Conservation (phyloP, 2,329 filamentous ascomycete species). For the Didymosphaeria variabile region DNA sequence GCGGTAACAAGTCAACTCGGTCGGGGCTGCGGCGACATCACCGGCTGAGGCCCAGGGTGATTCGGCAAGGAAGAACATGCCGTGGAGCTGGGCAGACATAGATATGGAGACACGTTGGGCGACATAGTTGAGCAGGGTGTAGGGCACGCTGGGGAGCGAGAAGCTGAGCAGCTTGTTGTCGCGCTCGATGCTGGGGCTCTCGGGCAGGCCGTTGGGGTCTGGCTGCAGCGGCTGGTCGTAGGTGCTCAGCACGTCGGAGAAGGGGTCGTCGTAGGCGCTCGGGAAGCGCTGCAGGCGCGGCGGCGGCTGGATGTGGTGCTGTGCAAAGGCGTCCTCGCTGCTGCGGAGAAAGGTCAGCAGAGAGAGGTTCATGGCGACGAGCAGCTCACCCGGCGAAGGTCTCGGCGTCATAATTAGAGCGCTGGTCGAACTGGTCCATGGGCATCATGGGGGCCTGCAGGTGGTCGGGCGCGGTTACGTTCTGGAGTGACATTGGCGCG, state of each 20-base stretch:
- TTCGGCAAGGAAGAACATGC: slow-evolving; percentile 89
- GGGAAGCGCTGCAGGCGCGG: slow-evolving; percentile 60
- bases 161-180: slow-evolving; percentile 67
- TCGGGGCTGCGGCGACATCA: slow-evolving; percentile 66
- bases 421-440: slow-evolving; percentile 66
- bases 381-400: slow-evolving; percentile 66
- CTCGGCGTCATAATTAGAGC: slow-evolving; percentile 68
- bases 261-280: slow-evolving; percentile 59
- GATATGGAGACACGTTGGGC: slow-evolving; percentile 70
- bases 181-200: slow-evolving; percentile 68
- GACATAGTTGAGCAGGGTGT: slow-evolving; percentile 71
- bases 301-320: slow-evolving; percentile 53
- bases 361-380: slow-evolving; percentile 22
- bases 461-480: slow-evolving; percentile 56
- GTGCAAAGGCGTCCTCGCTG: slow-evolving; percentile 61
- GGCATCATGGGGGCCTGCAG: slow-evolving; percentile 55
- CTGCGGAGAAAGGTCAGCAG: slow-evolving; percentile 49
- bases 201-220: slow-evolving; percentile 56
- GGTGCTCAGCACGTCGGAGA: slow-evolving; percentile 60
- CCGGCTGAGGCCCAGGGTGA: slow-evolving; percentile 71
- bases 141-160: slow-evolving; percentile 59
- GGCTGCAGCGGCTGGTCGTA: slow-evolving; percentile 57
- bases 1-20: slow-evolving; percentile 93
- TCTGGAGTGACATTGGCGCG: slow-evolving; percentile 64
- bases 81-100: slow-evolving; percentile 80